These are phyloP conservation scores for Ottelia alismoides DNA, from an alignment of 106 monocot species.

Conservation along the genomic window DNA sequence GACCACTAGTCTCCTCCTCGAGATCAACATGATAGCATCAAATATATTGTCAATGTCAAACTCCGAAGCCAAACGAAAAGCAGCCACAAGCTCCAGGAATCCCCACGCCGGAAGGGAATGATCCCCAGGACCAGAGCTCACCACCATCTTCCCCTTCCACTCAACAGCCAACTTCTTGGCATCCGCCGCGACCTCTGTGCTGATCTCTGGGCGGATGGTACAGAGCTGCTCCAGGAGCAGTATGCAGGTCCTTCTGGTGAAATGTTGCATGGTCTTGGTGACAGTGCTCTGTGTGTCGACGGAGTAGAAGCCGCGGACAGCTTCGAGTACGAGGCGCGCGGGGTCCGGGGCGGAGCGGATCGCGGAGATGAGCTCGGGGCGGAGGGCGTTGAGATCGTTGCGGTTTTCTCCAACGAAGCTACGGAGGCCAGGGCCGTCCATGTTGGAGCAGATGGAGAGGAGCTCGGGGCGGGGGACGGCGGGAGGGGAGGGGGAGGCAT, in stretches of 20 bases:
- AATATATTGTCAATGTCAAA: conserved; percentile 28
- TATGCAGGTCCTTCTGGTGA: conserved; percentile 24
- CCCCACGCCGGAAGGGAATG: conserved; percentile 11
- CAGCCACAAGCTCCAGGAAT: conserved; percentile 41
- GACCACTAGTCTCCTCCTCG: conserved; percentile 24
- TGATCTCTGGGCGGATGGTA: conserved; percentile 15
- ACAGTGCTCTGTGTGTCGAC: not conserved
- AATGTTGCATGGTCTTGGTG: conserved; percentile 3
- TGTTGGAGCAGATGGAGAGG: conserved; percentile 20
- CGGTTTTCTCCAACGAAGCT: conserved; percentile 20
- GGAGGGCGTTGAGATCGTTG: conserved; percentile 15
- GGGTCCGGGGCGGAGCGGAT: conserved; percentile 27
- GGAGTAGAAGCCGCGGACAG: conserved; percentile 18
- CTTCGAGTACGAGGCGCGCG: conserved; percentile 30
- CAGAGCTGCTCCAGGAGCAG: conserved; percentile 33
- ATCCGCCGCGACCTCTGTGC: conserved; percentile 8
- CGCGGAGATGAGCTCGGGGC: conserved; percentile 24
- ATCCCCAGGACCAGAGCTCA: conserved; percentile 15
- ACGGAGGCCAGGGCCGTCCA: conserved; percentile 31
- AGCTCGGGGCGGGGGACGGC: conserved; percentile 22
- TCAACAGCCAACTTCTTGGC: conserved; percentile 29
- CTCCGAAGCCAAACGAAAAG: conserved; percentile 20
- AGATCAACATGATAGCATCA: conserved; percentile 22
- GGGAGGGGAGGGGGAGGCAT: conserved; percentile 1
- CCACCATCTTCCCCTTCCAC: conserved; percentile 41